Evolutionary conservation across 2,329 filamentous ascomycete genomes (phyloP).

Genomic region (Calonectria pauciramosa): DNA sequence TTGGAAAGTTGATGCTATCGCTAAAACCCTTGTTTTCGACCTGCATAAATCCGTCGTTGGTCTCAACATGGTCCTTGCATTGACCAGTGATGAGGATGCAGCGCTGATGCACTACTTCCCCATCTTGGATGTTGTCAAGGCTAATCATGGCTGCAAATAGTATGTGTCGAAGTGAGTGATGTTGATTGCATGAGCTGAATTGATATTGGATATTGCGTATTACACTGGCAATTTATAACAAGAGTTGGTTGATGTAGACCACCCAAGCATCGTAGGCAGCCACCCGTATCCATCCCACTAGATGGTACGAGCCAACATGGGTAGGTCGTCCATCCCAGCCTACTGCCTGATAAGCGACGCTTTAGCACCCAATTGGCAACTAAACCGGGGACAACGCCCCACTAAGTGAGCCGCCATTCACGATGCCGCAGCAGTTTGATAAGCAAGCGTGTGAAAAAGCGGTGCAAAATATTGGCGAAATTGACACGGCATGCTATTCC

Average conservation of each 20-base stretch:
- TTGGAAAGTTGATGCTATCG: slow-evolving; percentile 24
- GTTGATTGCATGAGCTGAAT: background rate
- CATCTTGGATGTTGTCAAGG: slow-evolving; percentile 34
- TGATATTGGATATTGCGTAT: too few relatives aligned
- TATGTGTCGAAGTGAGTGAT: too few relatives aligned
- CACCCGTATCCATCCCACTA: background rate
- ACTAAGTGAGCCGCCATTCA: background rate
- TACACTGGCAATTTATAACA: background rate
- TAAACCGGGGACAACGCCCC: background rate
- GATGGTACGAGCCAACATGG: background rate
- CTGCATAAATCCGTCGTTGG: slow-evolving; percentile 10
- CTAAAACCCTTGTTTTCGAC: slow-evolving; percentile 15
- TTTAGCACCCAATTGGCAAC: background rate
- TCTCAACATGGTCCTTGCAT: slow-evolving; percentile 2
- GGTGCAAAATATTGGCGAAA: background rate
- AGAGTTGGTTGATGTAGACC: background rate
- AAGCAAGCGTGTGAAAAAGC: background rate
- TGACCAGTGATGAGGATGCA: slow-evolving; percentile 31
- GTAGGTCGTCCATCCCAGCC: background rate
- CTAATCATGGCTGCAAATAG: slow-evolving; percentile 15
- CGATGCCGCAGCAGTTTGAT: background rate
- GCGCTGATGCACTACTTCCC: slow-evolving; percentile 34
- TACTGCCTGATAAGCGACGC: background rate
- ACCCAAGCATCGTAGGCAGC: background rate
- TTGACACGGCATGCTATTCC: background rate